These are phyloP conservation scores for Teunomyces lycoperdinae DNA, from an alignment of 805 yeast species.

Conservation along the genomic window DNA sequence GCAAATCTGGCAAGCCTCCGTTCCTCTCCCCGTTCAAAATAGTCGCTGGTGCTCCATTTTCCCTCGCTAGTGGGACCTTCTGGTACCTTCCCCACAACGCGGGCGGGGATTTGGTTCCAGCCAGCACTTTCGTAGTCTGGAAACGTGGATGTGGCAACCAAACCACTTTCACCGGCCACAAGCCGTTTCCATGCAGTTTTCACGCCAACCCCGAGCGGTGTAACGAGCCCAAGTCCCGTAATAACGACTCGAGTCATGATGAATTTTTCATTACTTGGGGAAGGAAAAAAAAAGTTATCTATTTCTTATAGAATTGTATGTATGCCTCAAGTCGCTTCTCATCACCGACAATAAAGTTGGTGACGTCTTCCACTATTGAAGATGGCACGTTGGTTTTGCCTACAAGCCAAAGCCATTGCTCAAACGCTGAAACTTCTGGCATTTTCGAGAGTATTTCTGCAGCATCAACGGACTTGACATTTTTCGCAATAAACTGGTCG, in stretches of 20 bases:
- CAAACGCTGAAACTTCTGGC: constrained; percentile 9
- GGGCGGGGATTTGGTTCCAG: constrained; percentile 59
- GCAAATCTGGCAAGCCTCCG: constrained; percentile 69
- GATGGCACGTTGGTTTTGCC: constrained; percentile 18
- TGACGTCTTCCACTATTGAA: constrained; percentile 21
- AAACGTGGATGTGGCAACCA: constrained; percentile 49
- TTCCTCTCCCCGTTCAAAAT: constrained; percentile 47
- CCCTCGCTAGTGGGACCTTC: constrained; percentile 41
- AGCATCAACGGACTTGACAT: background rate
- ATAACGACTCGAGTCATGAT: constrained; percentile 65
- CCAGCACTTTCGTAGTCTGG: constrained; percentile 41
- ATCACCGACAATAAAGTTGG: constrained; percentile 40
- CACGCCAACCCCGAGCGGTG: constrained; percentile 81
- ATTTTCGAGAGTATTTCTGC: background rate
- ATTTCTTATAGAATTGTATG: background rate
- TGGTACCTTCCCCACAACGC: constrained; percentile 77
- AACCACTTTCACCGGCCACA: constrained; percentile 53
- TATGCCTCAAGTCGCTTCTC: constrained; percentile 29
- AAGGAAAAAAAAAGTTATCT: no score
- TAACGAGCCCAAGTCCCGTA: constrained; percentile 84
- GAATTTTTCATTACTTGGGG: no score
- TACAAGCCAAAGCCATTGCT: constrained; percentile 30
- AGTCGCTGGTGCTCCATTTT: constrained; percentile 51
- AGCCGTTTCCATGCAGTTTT: constrained; percentile 52
- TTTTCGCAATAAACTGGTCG: background rate